Evolutionary conservation across 176 grass and related monocot genomes (phyloP).

Genomic region (Melocanna baccifera): DNA sequence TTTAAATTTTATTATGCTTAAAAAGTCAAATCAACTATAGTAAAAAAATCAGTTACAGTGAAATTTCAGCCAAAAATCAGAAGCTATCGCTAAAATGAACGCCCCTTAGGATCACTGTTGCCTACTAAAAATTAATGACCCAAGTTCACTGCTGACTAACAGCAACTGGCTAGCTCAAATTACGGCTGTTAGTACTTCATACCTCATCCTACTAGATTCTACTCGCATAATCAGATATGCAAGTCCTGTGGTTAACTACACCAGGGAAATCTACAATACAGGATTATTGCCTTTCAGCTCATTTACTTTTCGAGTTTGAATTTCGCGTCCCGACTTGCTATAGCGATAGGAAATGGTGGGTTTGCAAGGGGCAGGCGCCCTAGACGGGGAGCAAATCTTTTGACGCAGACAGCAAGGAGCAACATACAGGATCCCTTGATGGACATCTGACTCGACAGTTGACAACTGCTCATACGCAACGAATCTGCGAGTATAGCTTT

Average conservation of each 20-base stretch:
- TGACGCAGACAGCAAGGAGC: conserved; percentile 10
- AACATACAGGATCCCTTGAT: not conserved
- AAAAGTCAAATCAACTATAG: too few relatives aligned
- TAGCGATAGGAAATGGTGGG: not conserved
- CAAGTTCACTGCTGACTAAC: not conserved
- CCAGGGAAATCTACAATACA: not conserved
- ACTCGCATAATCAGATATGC: not conserved
- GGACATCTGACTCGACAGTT: not conserved
- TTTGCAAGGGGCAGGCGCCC: conserved; percentile 4
- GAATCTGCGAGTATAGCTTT: too few relatives aligned
- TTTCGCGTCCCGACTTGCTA: too few relatives aligned
- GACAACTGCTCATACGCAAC: not conserved
- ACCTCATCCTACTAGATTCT: too few relatives aligned
- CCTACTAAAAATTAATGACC: not conserved
- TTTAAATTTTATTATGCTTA: too few relatives aligned
- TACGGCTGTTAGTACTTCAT: not conserved
- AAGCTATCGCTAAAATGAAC: too few relatives aligned
- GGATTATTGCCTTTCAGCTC: not conserved
- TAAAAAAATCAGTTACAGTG: too few relatives aligned
- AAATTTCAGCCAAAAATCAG: too few relatives aligned
- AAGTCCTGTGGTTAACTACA: too few relatives aligned
- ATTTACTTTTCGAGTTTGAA: too few relatives aligned
- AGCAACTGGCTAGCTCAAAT: not conserved
- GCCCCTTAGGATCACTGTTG: not conserved
- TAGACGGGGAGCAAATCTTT: conserved; percentile 19